Conservation (phyloP, 2,329 filamentous ascomycete genomes). For the Aspergillus pseudonomiae region DNA sequence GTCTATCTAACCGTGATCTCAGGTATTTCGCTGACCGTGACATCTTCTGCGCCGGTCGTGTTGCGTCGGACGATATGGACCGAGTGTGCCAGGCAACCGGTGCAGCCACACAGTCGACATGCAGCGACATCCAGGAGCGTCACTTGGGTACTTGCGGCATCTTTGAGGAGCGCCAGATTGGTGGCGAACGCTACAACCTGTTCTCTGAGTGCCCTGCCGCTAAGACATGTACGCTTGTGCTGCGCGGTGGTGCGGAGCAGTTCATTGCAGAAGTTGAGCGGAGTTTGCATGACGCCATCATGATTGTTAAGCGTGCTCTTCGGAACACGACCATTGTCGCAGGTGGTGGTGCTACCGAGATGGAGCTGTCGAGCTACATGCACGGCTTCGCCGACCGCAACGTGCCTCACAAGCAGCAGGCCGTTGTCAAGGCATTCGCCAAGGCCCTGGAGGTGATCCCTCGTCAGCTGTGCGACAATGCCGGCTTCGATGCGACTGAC, state of each 20-base stretch:
- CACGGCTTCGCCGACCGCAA: constrained; percentile 92
- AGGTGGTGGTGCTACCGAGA: constrained; percentile 91
- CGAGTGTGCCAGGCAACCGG: constrained; percentile 94
- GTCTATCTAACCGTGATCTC: constrained; percentile 8
- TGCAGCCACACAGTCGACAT: constrained; percentile 90
- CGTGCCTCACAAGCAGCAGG: constrained; percentile 91
- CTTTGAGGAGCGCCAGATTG: constrained; percentile 97
- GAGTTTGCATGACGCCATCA: constrained; percentile 97
- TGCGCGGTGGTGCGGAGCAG: constrained; percentile 95
- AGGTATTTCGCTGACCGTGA: constrained; percentile 93
- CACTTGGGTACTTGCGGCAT: constrained; percentile 87
- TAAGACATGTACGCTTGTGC: constrained; percentile 94
- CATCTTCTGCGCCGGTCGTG: constrained; percentile 96
- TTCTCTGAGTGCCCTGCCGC: constrained; percentile 94
- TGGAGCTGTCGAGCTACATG: constrained; percentile 94
- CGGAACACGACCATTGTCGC: constrained; percentile 94
- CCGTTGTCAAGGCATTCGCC: constrained; percentile 96
- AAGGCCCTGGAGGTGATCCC: constrained; percentile 97
- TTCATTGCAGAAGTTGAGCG: constrained; percentile 99
- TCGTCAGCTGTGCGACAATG: constrained; percentile 96
- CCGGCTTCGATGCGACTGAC: constrained; percentile 96
- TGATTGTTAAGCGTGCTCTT: constrained; percentile 99
- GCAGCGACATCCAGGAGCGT: constrained; percentile 86
- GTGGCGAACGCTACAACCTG: constrained; percentile 96
- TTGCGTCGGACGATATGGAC: constrained; percentile 89